Conservation (phyloP, 2,329 filamentous ascomycete species). For the Monilinia vaccinii-corymbosi region DNA sequence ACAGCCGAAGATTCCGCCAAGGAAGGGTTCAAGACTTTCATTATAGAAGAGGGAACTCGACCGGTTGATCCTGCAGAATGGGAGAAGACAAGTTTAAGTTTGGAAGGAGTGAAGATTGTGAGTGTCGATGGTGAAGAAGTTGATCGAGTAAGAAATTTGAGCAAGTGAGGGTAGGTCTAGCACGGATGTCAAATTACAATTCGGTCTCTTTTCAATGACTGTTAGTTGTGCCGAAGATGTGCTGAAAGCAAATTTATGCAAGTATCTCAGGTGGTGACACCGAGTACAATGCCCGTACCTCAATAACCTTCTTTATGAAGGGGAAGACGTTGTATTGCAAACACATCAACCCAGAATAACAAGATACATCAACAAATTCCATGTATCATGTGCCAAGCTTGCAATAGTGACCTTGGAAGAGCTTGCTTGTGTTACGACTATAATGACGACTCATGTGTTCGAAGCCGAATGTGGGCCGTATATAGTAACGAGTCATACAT, state of each 20-base stretch:
- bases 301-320: constrained; percentile 16
- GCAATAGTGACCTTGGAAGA: background rate
- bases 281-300: constrained; percentile 19
- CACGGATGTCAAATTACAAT: constrained; percentile 99
- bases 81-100: constrained; percentile 44
- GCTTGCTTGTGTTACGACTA: no score
- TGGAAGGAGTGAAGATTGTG: constrained; percentile 54
- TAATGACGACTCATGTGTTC: no score
- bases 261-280: constrained; percentile 27
- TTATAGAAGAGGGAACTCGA: constrained; percentile 71
- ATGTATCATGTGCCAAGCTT: background rate
- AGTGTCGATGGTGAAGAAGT: constrained; percentile 48
- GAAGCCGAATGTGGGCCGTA: no score
- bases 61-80: constrained; percentile 57
- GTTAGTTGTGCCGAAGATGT: constrained; percentile 97
- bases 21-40: constrained; percentile 67
- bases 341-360: constrained; percentile 9
- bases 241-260: constrained; percentile 59
- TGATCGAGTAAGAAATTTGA: background rate
- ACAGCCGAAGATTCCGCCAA: constrained; percentile 70
- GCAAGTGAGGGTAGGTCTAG: constrained; percentile 35
- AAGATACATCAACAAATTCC: background rate
- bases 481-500: no score
- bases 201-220: constrained; percentile 70
- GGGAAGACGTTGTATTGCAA: constrained; percentile 19